A percentile compares a stretch with the other conserved stretches of the same genome.
Conservation (phyloP, 78 protist species). For the Guillardia theta region DNA sequence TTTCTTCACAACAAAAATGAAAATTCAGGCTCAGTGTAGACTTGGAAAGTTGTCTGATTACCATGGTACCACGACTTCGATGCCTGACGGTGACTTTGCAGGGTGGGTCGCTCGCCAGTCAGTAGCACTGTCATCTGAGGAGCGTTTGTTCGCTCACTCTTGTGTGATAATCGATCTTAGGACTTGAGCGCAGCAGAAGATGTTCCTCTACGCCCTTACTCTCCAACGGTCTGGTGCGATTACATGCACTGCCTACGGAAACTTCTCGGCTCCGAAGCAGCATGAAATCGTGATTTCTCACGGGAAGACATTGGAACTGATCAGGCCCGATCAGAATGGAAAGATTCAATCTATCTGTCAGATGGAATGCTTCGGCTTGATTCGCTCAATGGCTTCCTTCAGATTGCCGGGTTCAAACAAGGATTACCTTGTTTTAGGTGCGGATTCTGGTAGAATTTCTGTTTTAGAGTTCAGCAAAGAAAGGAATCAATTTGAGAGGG, state of each 20-base stretch:
- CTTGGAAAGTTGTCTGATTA: too few species aligned
- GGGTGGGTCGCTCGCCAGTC: too few species aligned
- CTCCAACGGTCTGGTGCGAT: slow-evolving; percentile 81
- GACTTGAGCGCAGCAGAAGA: too few species aligned
- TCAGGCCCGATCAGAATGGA: slow-evolving; percentile 78
- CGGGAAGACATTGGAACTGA: slow-evolving; percentile 72
- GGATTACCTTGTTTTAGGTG: slow-evolving; percentile 75
- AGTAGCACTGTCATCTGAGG: too few species aligned
- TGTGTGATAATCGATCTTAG: too few species aligned
- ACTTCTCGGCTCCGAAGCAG: slow-evolving; percentile 70
- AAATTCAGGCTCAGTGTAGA: too few species aligned
- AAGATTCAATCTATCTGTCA: slow-evolving; percentile 64
- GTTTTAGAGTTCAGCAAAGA: slow-evolving; percentile 80
- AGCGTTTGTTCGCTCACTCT: too few species aligned
- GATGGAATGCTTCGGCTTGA: slow-evolving; percentile 82
- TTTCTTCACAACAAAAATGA: too few species aligned
- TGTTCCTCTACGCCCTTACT: slow-evolving; percentile 81
- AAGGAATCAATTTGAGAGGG: slow-evolving; percentile 61
- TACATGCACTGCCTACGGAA: slow-evolving; percentile 74
- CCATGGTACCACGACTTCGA: too few species aligned
- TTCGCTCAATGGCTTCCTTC: slow-evolving; percentile 84
- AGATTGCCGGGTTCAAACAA: slow-evolving; percentile 76
- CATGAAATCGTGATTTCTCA: slow-evolving; percentile 55
- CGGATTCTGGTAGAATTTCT: slow-evolving; percentile 88
- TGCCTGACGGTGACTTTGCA: too few species aligned